Evolutionary conservation across 352 stramenopile genomes (phyloP), one percentile per base, ranked within the genome.

Genomic region (Thalassiosira livingstoniorum): DNA sequence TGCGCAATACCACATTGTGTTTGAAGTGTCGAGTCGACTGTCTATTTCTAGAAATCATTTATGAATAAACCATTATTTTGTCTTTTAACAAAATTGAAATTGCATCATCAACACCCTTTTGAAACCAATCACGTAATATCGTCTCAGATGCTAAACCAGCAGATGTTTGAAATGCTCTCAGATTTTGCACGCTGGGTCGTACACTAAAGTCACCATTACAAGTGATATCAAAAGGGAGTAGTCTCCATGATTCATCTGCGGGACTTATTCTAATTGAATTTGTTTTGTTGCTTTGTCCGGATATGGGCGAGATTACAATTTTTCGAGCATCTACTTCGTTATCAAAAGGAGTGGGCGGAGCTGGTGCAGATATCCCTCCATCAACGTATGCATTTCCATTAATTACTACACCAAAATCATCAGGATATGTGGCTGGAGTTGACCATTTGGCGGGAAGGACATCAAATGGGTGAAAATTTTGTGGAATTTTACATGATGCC

Each of bases 401-500:
- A 60, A 89, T 87, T 25, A 73, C 31, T 13, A 89, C 61, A 13
- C 83, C 83, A 57, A 87, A 78, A 18, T 64, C 53, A 15, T 87
- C 71, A 25, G 83, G 68, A 77, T 87, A 89, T 31, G 32, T 80
- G 21, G 70, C 39, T 13, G 47, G 55, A 18, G 47, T 7, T 7
- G 47, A 58, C 47, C 47, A 43, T 37, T 57, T 55, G 60, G 21
- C 57, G 23, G 47, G 55, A 34, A 86, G 63, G 4, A 87, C 60
- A 60, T 89, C 83, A 0, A 65, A 74, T 4, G 83, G 83, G 61
- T 89, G 83, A 73, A 89, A 89, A 34, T 67, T 64, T 29, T 27
- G 29, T 2, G 83, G 83, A 65, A 89, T 89, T 67, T 62, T 70
- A 62, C 83, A 89, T n/a, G 83, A 89, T 43, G 83, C 83, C 31